Evolutionary conservation across 2,329 filamentous ascomycete genomes (phyloP), one percentile per base, ranked within the genome.

Genomic region (Diaporthe amygdali): DNA sequence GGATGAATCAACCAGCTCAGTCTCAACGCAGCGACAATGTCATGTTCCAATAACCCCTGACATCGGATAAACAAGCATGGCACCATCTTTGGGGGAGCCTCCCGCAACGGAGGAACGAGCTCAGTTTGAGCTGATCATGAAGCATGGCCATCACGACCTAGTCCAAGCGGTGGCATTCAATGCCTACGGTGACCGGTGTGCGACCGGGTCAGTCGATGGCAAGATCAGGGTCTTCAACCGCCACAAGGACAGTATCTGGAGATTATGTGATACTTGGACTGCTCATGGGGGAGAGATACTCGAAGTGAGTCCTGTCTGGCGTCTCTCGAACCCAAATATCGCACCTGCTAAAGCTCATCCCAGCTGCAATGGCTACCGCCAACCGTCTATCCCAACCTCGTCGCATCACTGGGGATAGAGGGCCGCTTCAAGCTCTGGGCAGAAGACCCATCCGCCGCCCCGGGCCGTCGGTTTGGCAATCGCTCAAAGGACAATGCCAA

Each of bases 291-390:
- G 94, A 63, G 95, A 98, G 82, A 93, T 98, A 73, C 87, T 95
- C 72, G 94, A 97, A 87, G 94, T 95, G 84, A 82, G 85, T 83
- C n/a, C 9, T 25, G 14, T n/a, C 25, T 34, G 20, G 4, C 22
- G n/a, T 10, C 9, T 34, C 30, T n/a, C 25, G 14, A 17, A 22
- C 39, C 8, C 22, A 17, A 17, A n/a, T 68, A 66, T 49, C 46
- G 32, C 67, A 17, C 70, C 56, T 34, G 37, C 73, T 75, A 73
- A 77, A 74, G 73, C 73, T 74, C 71, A 46, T 12, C 56, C 61
- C 78, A 96, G 94, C 91, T 97, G 68, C 94, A 96, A 86, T 98
- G 96, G 95, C 93, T 97, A 70, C 94, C 95, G 1, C 93, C 95
- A 0, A 96, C 94, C 74, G 91, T 96, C 72, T 96, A 96, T 75